Evolutionary conservation across 78 protist genomes (phyloP), one percentile per base, ranked within the genome.

Genomic region (Acrasis kona): DNA sequence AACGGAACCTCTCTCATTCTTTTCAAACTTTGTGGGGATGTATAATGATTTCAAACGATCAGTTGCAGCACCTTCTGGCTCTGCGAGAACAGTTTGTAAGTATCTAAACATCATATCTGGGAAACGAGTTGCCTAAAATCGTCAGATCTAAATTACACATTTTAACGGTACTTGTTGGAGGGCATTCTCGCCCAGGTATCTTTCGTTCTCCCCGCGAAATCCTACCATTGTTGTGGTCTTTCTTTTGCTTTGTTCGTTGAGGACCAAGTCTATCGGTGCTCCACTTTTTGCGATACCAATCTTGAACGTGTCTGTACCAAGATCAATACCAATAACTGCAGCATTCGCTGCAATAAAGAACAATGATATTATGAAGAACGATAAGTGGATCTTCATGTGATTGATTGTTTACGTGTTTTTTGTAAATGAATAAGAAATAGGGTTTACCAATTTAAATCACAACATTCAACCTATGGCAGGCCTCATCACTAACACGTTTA

Each of bases 261-360:
- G 66, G 8, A 90, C 87, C 12, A 82, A 73, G 41, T 79, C 87
- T 27, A 81, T 77, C 36, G 27, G 38, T 36, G 1, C 5, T 35
- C 89, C 83, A 37, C 84, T 77, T 58, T 71, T 10, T 35, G 84
- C 73, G 34, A 74, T 37, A 34, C 84, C 88, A 4, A 85, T 69
- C 79, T 86, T 89, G 39, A 86, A 65, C 19, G 61, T 35, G 28
- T 86, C 87, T 39, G 84, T 39, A n/a, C 93, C 93, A 3, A 86
- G 9, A 41, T 89, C 93, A 7, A 89, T 86, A 36, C 93, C 93
- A 41, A 89, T 80, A 8, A 85, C 86, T 10, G 61, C 61, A n/a
- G n/a, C n/a, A n/a, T n/a, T n/a, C n/a, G n/a, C n/a, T n/a, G n/a
- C n/a, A n/a, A n/a, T n/a, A n/a, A n/a, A n/a, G n/a, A n/a, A n/a